Evolutionary conservation across 495 filamentous ascomycete species (phyloP).

Genomic region (Aspergillus cavernicola): DNA sequence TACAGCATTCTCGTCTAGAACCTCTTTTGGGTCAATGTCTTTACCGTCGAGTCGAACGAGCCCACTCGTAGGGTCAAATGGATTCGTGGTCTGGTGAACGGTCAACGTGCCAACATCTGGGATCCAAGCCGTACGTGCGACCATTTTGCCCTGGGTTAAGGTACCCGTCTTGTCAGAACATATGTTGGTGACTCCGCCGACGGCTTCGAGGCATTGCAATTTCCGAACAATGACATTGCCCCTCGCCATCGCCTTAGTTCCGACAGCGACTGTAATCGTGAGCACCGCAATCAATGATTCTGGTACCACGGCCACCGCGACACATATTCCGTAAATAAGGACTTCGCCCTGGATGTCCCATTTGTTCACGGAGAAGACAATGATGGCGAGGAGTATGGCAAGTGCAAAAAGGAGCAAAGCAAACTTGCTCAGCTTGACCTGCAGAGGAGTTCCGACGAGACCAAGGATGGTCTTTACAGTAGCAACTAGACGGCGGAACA

Average conservation of each 20-base stretch:
- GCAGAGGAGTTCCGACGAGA: slow-evolving; percentile 77
- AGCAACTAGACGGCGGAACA: slow-evolving; percentile 54
- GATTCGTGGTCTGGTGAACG: slow-evolving; percentile 50
- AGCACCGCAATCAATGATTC: slow-evolving; percentile 71
- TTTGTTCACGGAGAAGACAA: slow-evolving; percentile 74
- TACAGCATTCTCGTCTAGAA: slow-evolving; percentile 39
- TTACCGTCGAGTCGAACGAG: slow-evolving; percentile 42
- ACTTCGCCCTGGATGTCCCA: slow-evolving; percentile 69
- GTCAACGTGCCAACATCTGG: slow-evolving; percentile 57
- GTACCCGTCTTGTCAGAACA: slow-evolving; percentile 89
- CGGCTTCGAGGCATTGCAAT: slow-evolving; percentile 73
- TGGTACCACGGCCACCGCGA: slow-evolving; percentile 70
- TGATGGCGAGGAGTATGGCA: slow-evolving; percentile 69
- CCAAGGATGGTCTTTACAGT: slow-evolving; percentile 58
- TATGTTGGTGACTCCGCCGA: slow-evolving; percentile 83
- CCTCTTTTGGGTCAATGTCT: slow-evolving; percentile 22
- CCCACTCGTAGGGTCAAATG: slow-evolving; percentile 64
- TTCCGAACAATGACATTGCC: slow-evolving; percentile 78
- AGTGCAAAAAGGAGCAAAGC: slow-evolving; percentile 72
- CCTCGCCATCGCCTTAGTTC: slow-evolving; percentile 70
- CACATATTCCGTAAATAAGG: slow-evolving; percentile 76
- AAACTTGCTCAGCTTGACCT: slow-evolving; percentile 74
- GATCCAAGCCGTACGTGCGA: slow-evolving; percentile 75
- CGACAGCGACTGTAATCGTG: slow-evolving; percentile 69
- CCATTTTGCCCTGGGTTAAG: slow-evolving; percentile 73